Conservation (phyloP, 2,329 filamentous ascomycete species). For the Corniculantispora saksenae region DNA sequence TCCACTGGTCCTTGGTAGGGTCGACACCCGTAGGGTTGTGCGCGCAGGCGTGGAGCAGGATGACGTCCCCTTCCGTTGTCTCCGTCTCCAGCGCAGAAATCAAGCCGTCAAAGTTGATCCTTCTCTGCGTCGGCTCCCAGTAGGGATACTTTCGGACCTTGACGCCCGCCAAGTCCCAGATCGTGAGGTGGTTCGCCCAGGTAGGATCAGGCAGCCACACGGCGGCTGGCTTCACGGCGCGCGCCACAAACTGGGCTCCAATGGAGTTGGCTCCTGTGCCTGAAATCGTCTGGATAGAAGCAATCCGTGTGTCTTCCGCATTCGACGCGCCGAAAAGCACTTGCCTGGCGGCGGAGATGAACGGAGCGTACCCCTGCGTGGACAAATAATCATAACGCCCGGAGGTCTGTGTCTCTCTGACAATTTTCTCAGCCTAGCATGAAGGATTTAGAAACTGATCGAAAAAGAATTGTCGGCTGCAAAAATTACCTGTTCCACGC, state of each 20-base stretch:
- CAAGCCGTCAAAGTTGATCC: conserved; percentile 35
- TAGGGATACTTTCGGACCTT: conserved; percentile 33
- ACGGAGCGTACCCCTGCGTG: conserved; percentile 53
- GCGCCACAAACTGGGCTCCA: conserved; percentile 29
- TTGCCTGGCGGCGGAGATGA: conserved; percentile 41
- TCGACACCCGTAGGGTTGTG: conserved; percentile 43
- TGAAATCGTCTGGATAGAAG: conserved; percentile 37
- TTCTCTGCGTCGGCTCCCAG: conserved; percentile 27
- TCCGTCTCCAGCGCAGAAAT: conserved; percentile 25
- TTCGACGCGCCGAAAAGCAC: conserved; percentile 27
- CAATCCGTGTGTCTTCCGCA: conserved; percentile 19
- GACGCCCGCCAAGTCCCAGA: conserved; percentile 31
- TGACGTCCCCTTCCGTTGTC: conserved; percentile 31
- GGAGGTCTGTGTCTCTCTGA: background rate
- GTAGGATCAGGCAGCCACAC: conserved; percentile 32
- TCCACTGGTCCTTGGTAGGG: conserved; percentile 36
- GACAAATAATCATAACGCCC: background rate
- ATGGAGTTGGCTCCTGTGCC: conserved; percentile 39
- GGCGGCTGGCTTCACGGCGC: conserved; percentile 24
- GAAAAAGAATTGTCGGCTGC: background rate
- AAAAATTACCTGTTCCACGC: conserved; percentile 80
- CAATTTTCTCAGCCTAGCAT: conserved; percentile 48
- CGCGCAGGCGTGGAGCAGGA: conserved; percentile 40
- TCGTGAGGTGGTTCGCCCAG: conserved; percentile 52
- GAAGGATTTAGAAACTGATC: too few species aligned